Conservation (phyloP, 129 eudicot species). For the Flaveria robusta region DNA sequence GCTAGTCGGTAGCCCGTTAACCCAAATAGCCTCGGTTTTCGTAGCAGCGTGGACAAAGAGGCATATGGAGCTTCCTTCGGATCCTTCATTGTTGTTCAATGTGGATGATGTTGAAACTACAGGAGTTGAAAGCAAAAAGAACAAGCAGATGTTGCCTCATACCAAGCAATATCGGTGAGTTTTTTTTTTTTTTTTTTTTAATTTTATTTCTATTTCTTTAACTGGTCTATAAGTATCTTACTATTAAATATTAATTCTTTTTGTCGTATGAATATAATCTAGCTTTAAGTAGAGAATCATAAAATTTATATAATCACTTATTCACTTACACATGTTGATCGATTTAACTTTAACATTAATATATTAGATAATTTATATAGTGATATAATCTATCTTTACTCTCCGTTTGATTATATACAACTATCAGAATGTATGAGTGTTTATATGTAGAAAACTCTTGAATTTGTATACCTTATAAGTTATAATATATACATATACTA, state of each 20-base stretch:
- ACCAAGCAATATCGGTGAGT: slow-evolving; percentile 80
- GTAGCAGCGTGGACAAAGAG: slow-evolving; percentile 81
- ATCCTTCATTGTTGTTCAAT: slow-evolving; percentile 50
- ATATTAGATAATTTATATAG: background rate
- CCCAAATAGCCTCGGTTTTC: slow-evolving; percentile 76
- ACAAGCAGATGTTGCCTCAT: slow-evolving; percentile 74
- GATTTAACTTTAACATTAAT: no score
- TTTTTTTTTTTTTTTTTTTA: background rate
- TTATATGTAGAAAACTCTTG: no score
- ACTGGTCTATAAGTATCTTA: background rate
- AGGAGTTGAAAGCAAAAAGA: slow-evolving; percentile 40
- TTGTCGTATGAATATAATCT: no score
- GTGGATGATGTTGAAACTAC: slow-evolving; percentile 48
- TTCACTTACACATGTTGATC: no score
- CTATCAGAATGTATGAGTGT: no score
- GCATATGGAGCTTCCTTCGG: slow-evolving; percentile 65
- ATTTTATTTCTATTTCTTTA: slow-evolving; percentile 10
- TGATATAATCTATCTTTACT: no score
- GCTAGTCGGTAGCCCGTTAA: slow-evolving; percentile 84
- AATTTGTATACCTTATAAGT: background rate
- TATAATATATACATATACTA: no score
- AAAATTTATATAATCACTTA: no score
- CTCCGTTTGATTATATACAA: background rate
- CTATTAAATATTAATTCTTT: background rate
- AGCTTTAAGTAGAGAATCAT: no score